Evolutionary conservation across 306 rosid genomes (phyloP), one percentile per base, ranked within the genome.

Genomic region (Fragaria iinumae): DNA sequence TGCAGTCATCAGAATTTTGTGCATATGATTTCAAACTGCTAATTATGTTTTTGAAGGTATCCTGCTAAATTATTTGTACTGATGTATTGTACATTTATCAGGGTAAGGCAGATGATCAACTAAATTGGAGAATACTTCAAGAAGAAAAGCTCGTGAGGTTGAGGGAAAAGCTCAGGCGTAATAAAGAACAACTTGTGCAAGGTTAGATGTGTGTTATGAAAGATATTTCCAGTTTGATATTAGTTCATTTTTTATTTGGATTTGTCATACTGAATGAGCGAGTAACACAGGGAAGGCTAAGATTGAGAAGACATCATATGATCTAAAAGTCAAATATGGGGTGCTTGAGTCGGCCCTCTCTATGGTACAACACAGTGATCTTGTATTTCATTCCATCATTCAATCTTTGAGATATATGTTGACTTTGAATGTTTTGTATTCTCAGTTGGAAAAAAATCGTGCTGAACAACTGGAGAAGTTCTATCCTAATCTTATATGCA

Each of bases 101-200:
- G 99, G 97, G 96, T 68, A 95, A 88, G 86, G 97, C 89, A 25
- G 97, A 95, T 76, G 97, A 92, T 85, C 97, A 91, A 77, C 83
- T 59, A 59, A 88, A 89, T 77, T 95, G 97, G 97, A 90, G 91
- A 79, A 85, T 89, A 74, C 89, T 89, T 83, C 93, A 88, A 71
- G 87, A 87, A 77, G 97, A 95, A 72, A 95, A 92, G 84, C 93
- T 92, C 81, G 80, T 86, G 25, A 86, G 76, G 76, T 86, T 91
- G 86, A 87, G 80, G 96, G 99, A 89, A 86, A 95, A 82, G 80
- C 96, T 84, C 80, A 81, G 56, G 23, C 82, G 25, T 12, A 83
- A 73, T 80, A 88, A 83, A 79, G 91, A 87, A 66, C 87, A 86
- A 76, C 88, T 92, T 74, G 80, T 60, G 77, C 90, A 83, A 89